Conservation (phyloP, 106 monocot genomes). For the Dactylorhiza incarnata region DNA sequence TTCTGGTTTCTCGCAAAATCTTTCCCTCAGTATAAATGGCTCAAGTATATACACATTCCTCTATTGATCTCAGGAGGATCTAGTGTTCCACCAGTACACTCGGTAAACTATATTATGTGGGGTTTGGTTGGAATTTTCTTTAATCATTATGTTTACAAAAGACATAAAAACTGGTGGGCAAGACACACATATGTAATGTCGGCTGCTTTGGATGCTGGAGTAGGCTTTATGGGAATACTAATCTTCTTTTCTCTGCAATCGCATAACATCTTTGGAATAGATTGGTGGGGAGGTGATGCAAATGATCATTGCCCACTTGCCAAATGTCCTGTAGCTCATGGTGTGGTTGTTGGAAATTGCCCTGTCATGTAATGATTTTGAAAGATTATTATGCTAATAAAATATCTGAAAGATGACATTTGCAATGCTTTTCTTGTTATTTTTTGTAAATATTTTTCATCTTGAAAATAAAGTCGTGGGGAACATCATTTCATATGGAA, state of each 20-base stretch:
- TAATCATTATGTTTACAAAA: constrained; percentile 53
- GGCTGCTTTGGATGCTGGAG: constrained; percentile 67
- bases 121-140: constrained; percentile 50
- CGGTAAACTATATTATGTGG: constrained; percentile 71
- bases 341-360: constrained; percentile 33
- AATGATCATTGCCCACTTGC: constrained; percentile 52
- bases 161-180: constrained; percentile 69
- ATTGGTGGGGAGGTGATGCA: constrained; percentile 51
- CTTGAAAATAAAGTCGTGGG: too few species aligned
- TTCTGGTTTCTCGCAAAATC: constrained; percentile 42
- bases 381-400: too few species aligned
- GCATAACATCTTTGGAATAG: constrained; percentile 14
- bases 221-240: constrained; percentile 82
- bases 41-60: constrained; percentile 58
- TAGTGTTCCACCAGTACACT: constrained; percentile 45
- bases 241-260: constrained; percentile 50
- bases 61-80: constrained; percentile 48
- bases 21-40: constrained; percentile 58
- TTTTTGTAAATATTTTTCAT: too few species aligned
- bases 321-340: constrained; percentile 44
- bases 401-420: too few species aligned
- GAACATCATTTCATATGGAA: too few species aligned
- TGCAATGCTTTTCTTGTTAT: too few species aligned
- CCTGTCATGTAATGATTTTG: constrained; percentile 9
- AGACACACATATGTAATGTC: constrained; percentile 77